phyloP scores from a whole-genome alignment of 495 filamentous ascomycete genomes.

The Diplogelasinospora grovesii region DNA sequence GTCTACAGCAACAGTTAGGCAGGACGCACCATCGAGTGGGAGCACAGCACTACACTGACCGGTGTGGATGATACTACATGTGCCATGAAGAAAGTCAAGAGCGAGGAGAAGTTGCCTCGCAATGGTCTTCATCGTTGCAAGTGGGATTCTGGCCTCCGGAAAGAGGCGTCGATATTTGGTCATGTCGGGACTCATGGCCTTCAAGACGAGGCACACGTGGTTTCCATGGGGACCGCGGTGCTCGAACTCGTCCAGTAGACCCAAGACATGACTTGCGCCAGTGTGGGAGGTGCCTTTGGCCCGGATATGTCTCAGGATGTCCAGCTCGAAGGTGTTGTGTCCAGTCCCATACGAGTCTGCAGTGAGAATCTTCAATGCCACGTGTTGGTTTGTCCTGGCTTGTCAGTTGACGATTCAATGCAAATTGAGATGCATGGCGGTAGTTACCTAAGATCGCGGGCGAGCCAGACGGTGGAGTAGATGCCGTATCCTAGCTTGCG shows the following conservation, averaged over 20 bases:
- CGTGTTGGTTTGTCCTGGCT: slow-evolving; percentile 5
- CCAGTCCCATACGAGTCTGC: slow-evolving; percentile 2
- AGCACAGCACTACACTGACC: slow-evolving; percentile 3
- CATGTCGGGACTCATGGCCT: slow-evolving; percentile 4
- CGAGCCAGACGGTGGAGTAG: slow-evolving; percentile 11
- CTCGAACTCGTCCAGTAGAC: slow-evolving; percentile 3
- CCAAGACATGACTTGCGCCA: not conserved
- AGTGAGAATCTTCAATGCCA: slow-evolving; percentile 5
- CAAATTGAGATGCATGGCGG: not conserved
- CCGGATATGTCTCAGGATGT: slow-evolving; percentile 4
- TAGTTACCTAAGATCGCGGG: slow-evolving; percentile 5
- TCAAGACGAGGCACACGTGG: slow-evolving; percentile 4
- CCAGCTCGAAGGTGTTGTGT: slow-evolving; percentile 4
- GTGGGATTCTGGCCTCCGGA: slow-evolving; percentile 3
- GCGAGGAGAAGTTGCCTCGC: slow-evolving; percentile 3
- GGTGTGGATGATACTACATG: slow-evolving; percentile 3
- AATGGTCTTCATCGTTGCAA: slow-evolving; percentile 3
- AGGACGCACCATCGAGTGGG: not conserved
- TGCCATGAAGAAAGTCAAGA: slow-evolving; percentile 4
- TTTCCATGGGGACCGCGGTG: slow-evolving; percentile 3
- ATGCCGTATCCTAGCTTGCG: slow-evolving; percentile 2
- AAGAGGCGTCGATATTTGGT: slow-evolving; percentile 6
- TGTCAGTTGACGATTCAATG: too few species aligned
- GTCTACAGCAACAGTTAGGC: slow-evolving; percentile 4
- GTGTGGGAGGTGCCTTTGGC: not conserved